These are phyloP conservation scores for Globisporangium paddicum DNA, from an alignment of 352 stramenopile genomes.

Conservation along the genomic window DNA sequence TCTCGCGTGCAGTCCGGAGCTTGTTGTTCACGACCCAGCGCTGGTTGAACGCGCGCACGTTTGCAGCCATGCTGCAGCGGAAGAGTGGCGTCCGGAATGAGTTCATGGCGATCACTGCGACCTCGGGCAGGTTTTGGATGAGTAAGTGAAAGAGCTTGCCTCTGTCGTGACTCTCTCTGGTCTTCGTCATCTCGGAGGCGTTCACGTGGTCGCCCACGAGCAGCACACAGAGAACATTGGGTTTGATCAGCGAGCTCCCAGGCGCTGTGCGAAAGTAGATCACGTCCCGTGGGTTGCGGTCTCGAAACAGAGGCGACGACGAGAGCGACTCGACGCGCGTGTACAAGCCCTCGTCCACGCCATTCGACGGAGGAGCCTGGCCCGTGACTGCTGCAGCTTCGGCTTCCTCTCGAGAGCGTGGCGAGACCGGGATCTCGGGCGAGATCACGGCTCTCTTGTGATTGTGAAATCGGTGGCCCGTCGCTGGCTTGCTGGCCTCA, in stretches of 20 bases:
- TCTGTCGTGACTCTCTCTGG: conserved; percentile 45
- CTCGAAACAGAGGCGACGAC: conserved; percentile 42
- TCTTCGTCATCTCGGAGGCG: conserved; percentile 36
- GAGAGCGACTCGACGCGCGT: conserved; percentile 47
- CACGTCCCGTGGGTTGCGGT: conserved; percentile 57
- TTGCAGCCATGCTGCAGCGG: conserved; percentile 45
- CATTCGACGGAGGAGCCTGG: not conserved
- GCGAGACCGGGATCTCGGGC: conserved; percentile 1
- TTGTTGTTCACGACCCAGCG: conserved; percentile 54
- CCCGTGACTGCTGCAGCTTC: conserved; percentile 2
- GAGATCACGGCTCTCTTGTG: conserved; percentile 6
- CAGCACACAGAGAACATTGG: conserved; percentile 55
- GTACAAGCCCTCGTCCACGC: conserved; percentile 30
- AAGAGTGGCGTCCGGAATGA: conserved; percentile 69
- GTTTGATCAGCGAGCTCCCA: conserved; percentile 51
- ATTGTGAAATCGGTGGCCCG: not conserved
- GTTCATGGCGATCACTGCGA: conserved; percentile 62
- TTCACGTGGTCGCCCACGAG: conserved; percentile 59
- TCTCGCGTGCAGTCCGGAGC: conserved; percentile 37
- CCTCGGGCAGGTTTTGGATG: conserved; percentile 59
- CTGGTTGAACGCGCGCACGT: conserved; percentile 58
- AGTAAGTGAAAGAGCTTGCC: conserved; percentile 74
- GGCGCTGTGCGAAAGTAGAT: conserved; percentile 66
- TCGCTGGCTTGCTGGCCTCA: not conserved
- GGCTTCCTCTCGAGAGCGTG: not conserved